Evolutionary conservation across 1,284 basidiomycete genomes (phyloP), one percentile per base, ranked within the genome.

Genomic region (Boletellus deceptivus): DNA sequence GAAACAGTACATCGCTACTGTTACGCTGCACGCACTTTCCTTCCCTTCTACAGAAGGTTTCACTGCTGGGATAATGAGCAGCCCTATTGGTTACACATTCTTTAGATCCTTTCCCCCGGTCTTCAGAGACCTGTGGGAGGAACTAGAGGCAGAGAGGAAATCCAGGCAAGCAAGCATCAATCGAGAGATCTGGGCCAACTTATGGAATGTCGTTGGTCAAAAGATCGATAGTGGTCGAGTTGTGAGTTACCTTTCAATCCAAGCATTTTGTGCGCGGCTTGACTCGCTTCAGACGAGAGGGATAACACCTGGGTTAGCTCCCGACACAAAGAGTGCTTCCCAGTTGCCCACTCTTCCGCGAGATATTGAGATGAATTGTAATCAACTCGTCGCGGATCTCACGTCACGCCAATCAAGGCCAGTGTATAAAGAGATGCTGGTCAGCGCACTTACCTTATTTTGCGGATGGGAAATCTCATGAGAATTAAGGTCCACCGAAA

Each of bases 71-170:
- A 67, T 70, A 18, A 71, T 76, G 22, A 64, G 69, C 4, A 71
- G 73, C 16, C 65, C 75, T 11, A 69, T 70, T 17, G 74, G 66
- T 40, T 75, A 73, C 45, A 85, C 85, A 1, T 85, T 81, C 53
- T 88, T 88, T 65, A 75, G 89, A 56, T 66, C 83, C 10, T 75
- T 99, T 20, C 92, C 94, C n/a, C 76, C 86, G 0, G 79, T 82
- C 10, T 97, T 88, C 67, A 81, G 93, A 51, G 90, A 94, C 62
- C 74, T 98, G 35, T 99, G 97, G 97, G 89, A 93, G 52, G 93
- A 98, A 70, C 73, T 98, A 20, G 92, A 95, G 61, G 68, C 64
- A 6, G 70, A 74, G 27, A 76, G 90, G 53, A 89, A 86, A 60
- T 60, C 68, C 9, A 74, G 75, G 39, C 83, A 89, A 46, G 84